Conservation (phyloP, 768 basidiomycete species). For the Zangia roseola region DNA sequence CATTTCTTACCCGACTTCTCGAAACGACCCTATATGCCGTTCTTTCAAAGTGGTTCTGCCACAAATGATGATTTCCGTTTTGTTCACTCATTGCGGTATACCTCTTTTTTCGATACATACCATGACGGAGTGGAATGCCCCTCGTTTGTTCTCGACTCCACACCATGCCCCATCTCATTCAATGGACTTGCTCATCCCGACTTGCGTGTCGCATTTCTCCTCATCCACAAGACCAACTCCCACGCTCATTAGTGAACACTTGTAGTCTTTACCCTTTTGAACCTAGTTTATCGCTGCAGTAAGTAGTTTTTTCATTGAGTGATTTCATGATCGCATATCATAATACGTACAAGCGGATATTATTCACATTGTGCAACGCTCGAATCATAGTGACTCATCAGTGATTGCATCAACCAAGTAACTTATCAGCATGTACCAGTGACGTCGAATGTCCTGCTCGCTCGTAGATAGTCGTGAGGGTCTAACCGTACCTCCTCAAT, state of each 20-base stretch:
- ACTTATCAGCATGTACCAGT: not conserved
- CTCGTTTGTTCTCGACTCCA: constrained; percentile 16
- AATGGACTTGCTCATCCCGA: constrained; percentile 13
- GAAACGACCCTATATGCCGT: constrained; percentile 15
- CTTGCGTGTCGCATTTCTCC: constrained; percentile 6
- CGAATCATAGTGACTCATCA: too few relatives aligned
- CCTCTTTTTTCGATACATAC: constrained; percentile 17
- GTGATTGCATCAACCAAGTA: too few relatives aligned
- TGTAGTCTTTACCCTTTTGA: constrained; percentile 17
- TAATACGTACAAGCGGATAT: constrained; percentile 13
- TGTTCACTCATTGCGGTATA: constrained; percentile 23
- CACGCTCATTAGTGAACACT: constrained; percentile 24
- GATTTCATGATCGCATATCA: constrained; percentile 10
- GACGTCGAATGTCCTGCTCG: constrained; percentile 19
- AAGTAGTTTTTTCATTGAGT: constrained; percentile 9
- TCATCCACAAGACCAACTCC: constrained; percentile 3
- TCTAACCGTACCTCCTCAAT: constrained; percentile 60
- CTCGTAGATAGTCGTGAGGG: constrained; percentile 32
- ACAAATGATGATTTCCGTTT: constrained; percentile 11
- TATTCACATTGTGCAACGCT: not conserved
- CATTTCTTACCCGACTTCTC: constrained; percentile 8
- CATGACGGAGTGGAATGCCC: constrained; percentile 21
- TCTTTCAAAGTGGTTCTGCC: constrained; percentile 2
- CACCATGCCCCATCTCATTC: constrained; percentile 16
- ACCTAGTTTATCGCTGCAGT: constrained; percentile 26